Evolutionary conservation across 768 basidiomycete genomes (phyloP).

Genomic region (Phylloporus sp.): DNA sequence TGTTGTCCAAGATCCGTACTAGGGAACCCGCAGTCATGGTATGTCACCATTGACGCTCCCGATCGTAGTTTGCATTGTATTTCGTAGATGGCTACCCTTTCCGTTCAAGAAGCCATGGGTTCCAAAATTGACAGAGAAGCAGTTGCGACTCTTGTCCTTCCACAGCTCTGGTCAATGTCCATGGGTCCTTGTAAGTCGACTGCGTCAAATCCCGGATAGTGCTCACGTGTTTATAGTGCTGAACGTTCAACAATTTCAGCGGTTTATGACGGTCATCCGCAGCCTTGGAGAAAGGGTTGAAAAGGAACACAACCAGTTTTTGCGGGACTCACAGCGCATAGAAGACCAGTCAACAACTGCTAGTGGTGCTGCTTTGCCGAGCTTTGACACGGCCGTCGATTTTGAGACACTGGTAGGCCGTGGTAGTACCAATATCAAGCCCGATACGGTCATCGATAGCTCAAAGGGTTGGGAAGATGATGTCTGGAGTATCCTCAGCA

Average conservation of each 20-base stretch:
- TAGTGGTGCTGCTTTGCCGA: conserved; percentile 37
- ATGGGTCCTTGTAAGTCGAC: conserved; percentile 79
- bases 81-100: conserved; percentile 75
- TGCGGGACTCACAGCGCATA: conserved; percentile 87
- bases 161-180: conserved; percentile 95
- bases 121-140: conserved; percentile 91
- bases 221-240: conserved; percentile 44
- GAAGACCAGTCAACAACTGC: conserved; percentile 67
- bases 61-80: neutral
- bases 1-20: conserved; percentile 91
- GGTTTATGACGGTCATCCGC: conserved; percentile 84
- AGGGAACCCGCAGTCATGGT: conserved; percentile 96
- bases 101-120: conserved; percentile 95
- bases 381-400: conserved; percentile 56
- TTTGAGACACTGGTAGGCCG: conserved; percentile 86
- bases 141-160: conserved; percentile 82
- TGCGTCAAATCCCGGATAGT: neutral
- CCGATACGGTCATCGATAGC: conserved; percentile 38
- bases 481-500: conserved; percentile 75
- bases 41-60: neutral
- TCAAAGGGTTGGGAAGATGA: conserved; percentile 72
- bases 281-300: conserved; percentile 85
- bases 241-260: conserved; percentile 83
- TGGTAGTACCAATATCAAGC: conserved; percentile 43
- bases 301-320: conserved; percentile 86